Conservation (phyloP, 345 rosid genomes). For the Boechera stricta region DNA sequence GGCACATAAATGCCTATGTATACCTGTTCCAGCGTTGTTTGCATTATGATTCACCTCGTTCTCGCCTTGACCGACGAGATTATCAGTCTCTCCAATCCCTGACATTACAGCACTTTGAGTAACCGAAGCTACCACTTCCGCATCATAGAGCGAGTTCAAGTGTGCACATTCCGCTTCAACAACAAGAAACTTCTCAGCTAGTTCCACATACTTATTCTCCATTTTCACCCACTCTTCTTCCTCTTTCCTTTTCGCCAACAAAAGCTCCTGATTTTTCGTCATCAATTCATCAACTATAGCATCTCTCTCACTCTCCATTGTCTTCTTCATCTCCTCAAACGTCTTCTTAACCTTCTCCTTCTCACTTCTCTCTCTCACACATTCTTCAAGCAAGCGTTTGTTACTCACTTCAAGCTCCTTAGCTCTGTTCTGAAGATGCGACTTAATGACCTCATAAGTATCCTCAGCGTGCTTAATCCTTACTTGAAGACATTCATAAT, state of each 20-base stretch:
- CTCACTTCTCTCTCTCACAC: conserved; percentile 3
- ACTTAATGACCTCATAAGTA: neutral
- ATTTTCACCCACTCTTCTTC: neutral
- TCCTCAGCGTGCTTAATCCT: conserved; percentile 5
- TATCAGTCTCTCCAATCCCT: conserved; percentile 4
- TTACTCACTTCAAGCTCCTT: neutral
- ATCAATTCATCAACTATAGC: neutral
- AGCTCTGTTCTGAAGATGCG: neutral
- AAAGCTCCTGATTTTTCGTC: neutral
- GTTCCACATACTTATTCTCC: conserved; percentile 15
- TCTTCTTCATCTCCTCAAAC: conserved; percentile 17
- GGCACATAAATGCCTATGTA: neutral
- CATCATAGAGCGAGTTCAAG: conserved; percentile 28
- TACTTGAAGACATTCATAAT: neutral
- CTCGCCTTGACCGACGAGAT: neutral
- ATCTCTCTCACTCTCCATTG: neutral
- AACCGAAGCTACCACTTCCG: neutral
- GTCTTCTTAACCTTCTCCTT: neutral
- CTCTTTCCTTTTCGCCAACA: neutral
- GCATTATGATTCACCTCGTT: neutral
- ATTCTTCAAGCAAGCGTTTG: neutral
- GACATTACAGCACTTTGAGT: conserved; percentile 6
- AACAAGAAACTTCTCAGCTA: neutral
- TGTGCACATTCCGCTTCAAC: conserved; percentile 1
- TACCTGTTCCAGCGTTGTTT: conserved; percentile 17